Percentiles rank a stretch among this genome's conserved stretches.
phyloP scores from a whole-genome alignment of 2,329 filamentous ascomycete species.

The Cadophora sp. region DNA sequence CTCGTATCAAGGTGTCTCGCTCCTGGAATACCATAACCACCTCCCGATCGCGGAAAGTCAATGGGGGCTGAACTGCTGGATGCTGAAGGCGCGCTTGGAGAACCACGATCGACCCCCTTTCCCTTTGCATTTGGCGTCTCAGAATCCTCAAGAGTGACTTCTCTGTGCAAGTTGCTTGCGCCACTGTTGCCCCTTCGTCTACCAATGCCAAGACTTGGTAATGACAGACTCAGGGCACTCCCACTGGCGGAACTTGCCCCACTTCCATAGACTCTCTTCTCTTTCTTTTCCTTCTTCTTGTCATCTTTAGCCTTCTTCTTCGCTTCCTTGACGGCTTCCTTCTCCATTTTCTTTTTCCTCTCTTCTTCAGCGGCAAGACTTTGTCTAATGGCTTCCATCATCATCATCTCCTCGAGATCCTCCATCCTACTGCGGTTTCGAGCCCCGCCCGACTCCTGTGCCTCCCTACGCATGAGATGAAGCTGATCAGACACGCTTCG shows the following conservation, averaged over 20 bases:
- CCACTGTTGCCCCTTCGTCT: constrained; percentile 65
- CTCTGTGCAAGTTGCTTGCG: constrained; percentile 64
- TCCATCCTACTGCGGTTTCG: constrained; percentile 69
- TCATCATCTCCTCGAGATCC: constrained; percentile 97
- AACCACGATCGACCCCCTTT: constrained; percentile 69
- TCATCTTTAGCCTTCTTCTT: constrained; percentile 88
- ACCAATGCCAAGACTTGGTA: constrained; percentile 49
- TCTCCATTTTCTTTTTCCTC: constrained; percentile 83
- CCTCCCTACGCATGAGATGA: constrained; percentile 41
- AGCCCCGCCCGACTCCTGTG: constrained; percentile 42
- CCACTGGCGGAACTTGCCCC: constrained; percentile 61
- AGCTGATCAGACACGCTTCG: constrained; percentile 42
- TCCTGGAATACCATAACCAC: constrained; percentile 33
- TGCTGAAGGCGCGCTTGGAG: constrained; percentile 16
- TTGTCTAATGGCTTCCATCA: constrained; percentile 92
- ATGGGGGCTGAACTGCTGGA: constrained; percentile 32
- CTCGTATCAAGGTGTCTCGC: constrained; percentile 37
- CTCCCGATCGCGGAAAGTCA: constrained; percentile 32
- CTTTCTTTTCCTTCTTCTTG: constrained; percentile 64
- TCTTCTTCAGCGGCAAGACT: constrained; percentile 95
- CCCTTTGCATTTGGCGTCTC: constrained; percentile 59
- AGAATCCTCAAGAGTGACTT: constrained; percentile 58
- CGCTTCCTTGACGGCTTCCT: constrained; percentile 79
- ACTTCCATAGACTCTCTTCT: constrained; percentile 61
- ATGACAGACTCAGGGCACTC: constrained; percentile 68